Evolutionary conservation across 768 basidiomycete species (phyloP), one percentile per base, ranked within the genome.

Genomic region (Termitomyces eurrhizus): DNA sequence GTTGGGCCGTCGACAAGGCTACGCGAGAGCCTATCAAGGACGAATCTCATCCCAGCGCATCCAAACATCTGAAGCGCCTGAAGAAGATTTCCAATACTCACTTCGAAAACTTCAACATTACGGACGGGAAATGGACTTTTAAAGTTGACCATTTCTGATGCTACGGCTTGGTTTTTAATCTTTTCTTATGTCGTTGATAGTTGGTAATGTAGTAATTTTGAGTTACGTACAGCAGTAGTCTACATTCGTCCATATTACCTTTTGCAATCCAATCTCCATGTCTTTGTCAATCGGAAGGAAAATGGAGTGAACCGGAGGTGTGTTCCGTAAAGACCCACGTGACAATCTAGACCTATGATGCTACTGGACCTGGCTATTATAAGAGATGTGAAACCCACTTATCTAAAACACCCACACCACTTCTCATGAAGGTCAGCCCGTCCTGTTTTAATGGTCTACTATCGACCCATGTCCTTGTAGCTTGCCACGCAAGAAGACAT

Each of bases 1-100:
- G 93, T 75, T 98, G 91, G 89, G 83, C 93, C 51, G 80, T 87
- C 64, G 93, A 98, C 74, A 95, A 95, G 78, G 90, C 92, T 45
- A 93, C 93, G 37, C 80, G 93, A 62, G 88, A 95, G 69, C 89
- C 92, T 44, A 88, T 98, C 73, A 94, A 89, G 72, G 92, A 98
- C 66, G 77, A 82, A 61, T 81, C 80, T 35, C 83, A 93, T 67
- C 85, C 89, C n/a, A 70, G 73, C 39, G 83, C 86, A 44, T 76
- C 86, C 42, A 88, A 87, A 65, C 87, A 92, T 66, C 64, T 95
- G 68, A 93, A 91, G 74, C 83, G 90, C 64, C 76, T 98, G 72
- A 87, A 87, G 78, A 82, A 79, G 56, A 93, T 95, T 83, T 87
- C 88, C 70, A 88, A 90, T 57, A 98, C 95, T 44, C 83, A 83